These are phyloP conservation scores for Teunomyces lycoperdinae DNA, from an alignment of 805 yeast genomes.

Conservation along the genomic window DNA sequence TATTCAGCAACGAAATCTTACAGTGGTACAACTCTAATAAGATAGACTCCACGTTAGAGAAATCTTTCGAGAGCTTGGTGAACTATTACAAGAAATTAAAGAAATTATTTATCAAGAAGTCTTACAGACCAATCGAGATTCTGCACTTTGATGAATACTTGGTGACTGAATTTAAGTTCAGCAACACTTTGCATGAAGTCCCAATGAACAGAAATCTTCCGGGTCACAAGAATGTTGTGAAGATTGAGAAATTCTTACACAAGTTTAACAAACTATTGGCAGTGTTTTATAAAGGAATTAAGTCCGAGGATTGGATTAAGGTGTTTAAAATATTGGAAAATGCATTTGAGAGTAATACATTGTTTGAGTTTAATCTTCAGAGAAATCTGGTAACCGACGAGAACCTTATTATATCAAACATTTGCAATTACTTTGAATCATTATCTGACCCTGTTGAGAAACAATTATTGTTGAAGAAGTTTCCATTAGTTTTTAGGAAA, in stretches of 20 bases:
- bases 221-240: conserved; percentile 42
- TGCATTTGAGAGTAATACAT: conserved; percentile 56
- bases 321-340: conserved; percentile 72
- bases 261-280: conserved; percentile 61
- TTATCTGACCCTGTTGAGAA: conserved; percentile 48
- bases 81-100: conserved; percentile 62
- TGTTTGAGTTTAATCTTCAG: conserved; percentile 54
- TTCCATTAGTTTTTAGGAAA: conserved; percentile 70
- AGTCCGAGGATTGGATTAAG: conserved; percentile 74
- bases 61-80: conserved; percentile 38
- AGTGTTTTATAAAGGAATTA: conserved; percentile 53
- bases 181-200: conserved; percentile 41
- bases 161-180: conserved; percentile 41
- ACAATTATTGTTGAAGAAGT: conserved; percentile 33
- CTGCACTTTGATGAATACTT: conserved; percentile 38
- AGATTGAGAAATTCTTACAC: conserved; percentile 60
- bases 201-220: conserved; percentile 48
- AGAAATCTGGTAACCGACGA: conserved; percentile 45
- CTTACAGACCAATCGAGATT: conserved; percentile 57
- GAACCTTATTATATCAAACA: conserved; percentile 58
- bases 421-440: conserved; percentile 66
- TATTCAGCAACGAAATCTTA: conserved; percentile 63
- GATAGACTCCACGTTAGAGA: conserved; percentile 31
- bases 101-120: conserved; percentile 64
- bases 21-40: conserved; percentile 46